phyloP scores from a whole-genome alignment of 2,329 filamentous ascomycete species.

The Aspergillus sp. region DNA sequence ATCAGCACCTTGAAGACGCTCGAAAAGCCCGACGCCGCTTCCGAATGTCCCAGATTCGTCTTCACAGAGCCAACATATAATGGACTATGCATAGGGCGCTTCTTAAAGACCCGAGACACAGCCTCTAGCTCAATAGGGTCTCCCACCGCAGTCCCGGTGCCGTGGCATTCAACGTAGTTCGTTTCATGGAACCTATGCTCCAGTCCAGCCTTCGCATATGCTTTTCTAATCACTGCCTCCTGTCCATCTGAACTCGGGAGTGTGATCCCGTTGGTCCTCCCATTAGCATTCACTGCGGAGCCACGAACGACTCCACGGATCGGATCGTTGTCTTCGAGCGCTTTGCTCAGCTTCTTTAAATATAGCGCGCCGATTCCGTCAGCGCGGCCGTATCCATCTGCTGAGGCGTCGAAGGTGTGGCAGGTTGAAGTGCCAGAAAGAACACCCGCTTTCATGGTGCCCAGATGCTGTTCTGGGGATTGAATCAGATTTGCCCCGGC shows the following conservation, averaged over 20 bases:
- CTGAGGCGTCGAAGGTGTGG: conserved; percentile 6
- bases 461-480: conserved; percentile 17
- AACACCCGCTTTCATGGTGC: conserved; percentile 30
- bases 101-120: neutral
- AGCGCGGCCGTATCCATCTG: conserved; percentile 12
- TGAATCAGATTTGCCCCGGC: conserved; percentile 25
- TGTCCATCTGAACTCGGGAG: neutral
- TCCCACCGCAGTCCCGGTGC: conserved; percentile 9
- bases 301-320: conserved; percentile 7
- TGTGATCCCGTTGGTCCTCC: neutral
- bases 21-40: conserved; percentile 34
- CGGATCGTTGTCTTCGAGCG: neutral
- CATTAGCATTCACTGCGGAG: neutral
- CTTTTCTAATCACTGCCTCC: neutral
- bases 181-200: neutral
- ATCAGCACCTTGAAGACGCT: conserved; percentile 29
- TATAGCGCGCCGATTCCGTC: conserved; percentile 9
- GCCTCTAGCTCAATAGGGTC: conserved; percentile 6
- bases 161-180: conserved; percentile 9
- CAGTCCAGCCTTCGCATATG: neutral
- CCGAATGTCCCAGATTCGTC: conserved; percentile 35
- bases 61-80: conserved; percentile 35
- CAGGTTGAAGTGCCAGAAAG: conserved; percentile 32
- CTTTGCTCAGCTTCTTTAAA: conserved; percentile 7
- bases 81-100: neutral